Conservation (phyloP, 176 grass and related monocot species). For the Thalia dealbata region DNA sequence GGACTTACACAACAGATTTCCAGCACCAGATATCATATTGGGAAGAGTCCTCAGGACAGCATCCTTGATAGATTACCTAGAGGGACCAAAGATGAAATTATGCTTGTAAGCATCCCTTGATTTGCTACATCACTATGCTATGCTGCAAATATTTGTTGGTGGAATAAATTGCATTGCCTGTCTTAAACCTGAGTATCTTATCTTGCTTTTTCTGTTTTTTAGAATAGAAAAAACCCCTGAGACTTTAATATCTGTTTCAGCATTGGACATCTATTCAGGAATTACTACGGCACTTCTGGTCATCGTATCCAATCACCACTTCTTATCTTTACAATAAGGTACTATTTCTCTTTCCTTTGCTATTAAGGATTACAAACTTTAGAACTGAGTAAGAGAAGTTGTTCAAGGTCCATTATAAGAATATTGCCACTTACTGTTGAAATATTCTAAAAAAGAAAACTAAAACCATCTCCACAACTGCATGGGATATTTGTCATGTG, state of each 20-base stretch:
- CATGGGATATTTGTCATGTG: no score
- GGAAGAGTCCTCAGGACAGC: constrained; percentile 92
- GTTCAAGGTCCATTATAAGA: background rate
- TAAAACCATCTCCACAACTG: no score
- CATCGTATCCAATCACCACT: constrained; percentile 79
- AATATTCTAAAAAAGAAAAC: no score
- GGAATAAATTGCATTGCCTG: background rate
- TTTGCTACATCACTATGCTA: background rate
- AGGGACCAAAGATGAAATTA: constrained; percentile 66
- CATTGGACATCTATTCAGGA: constrained; percentile 93
- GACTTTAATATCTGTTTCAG: constrained; percentile 36
- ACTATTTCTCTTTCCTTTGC: constrained; percentile 11
- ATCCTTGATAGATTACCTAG: constrained; percentile 65
- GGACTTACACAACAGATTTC: constrained; percentile 86
- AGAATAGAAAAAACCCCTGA: background rate
- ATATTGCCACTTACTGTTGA: no score
- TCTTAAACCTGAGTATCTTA: background rate
- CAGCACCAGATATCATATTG: constrained; percentile 68
- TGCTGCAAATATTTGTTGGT: background rate
- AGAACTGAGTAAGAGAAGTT: background rate
- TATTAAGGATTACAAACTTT: background rate
- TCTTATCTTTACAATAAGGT: constrained; percentile 79
- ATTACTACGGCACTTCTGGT: constrained; percentile 87
- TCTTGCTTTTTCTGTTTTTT: background rate
- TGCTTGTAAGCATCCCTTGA: constrained; percentile 59